Conservation (phyloP, 2,329 filamentous ascomycete genomes). For the Xylariales sp. region DNA sequence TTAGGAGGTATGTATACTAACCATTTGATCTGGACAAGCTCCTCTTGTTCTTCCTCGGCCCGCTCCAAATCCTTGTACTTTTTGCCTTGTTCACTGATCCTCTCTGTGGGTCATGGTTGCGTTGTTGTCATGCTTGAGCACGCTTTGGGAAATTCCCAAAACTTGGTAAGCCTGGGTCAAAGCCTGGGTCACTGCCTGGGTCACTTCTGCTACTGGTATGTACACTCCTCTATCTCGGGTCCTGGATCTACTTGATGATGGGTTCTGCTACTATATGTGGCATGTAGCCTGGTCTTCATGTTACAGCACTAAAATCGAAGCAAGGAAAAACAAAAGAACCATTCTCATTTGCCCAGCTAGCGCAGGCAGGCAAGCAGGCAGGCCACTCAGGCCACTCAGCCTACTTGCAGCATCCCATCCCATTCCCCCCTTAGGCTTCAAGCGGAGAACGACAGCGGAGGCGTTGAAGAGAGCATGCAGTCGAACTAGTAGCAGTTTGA, state of each 20-base stretch:
- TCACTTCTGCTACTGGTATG: neutral
- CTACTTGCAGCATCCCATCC: slow-evolving; percentile 2
- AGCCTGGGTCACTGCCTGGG: slow-evolving; percentile 11
- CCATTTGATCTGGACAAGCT: slow-evolving; percentile 6
- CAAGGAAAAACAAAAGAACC: neutral
- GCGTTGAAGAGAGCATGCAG: slow-evolving; percentile 27
- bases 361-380: neutral
- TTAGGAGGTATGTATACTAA: too few relatives aligned
- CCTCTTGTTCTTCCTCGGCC: slow-evolving; percentile 17
- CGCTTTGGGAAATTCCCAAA: slow-evolving; percentile 34
- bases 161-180: slow-evolving; percentile 8
- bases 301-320: slow-evolving; percentile 9
- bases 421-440: neutral
- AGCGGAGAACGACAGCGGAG: slow-evolving; percentile 5
- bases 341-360: slow-evolving; percentile 3
- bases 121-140: slow-evolving; percentile 26
- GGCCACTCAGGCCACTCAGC: neutral
- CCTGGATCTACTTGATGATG: slow-evolving; percentile 12
- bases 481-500: slow-evolving; percentile 6
- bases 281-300: slow-evolving; percentile 1
- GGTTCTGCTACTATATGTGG: neutral
- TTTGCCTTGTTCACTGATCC: slow-evolving; percentile 6
- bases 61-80: slow-evolving; percentile 19
- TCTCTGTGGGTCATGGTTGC: slow-evolving; percentile 26
- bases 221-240: neutral